Conservation (phyloP, 768 basidiomycete species). For the Boletus subcaerulescens region DNA sequence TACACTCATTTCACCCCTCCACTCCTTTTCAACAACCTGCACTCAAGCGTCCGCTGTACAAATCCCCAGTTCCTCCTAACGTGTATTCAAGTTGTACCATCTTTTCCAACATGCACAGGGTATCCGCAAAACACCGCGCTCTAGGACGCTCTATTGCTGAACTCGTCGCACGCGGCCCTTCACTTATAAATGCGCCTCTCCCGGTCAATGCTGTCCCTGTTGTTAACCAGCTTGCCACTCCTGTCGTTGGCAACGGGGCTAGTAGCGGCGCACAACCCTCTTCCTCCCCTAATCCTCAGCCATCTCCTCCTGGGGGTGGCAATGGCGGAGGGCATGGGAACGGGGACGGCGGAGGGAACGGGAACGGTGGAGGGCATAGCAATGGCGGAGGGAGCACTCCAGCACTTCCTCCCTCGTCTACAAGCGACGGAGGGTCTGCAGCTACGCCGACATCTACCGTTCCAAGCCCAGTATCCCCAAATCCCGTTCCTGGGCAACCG, state of each 20-base stretch:
- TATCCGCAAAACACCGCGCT: conserved; percentile 8
- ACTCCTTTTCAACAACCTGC: conserved; percentile 14
- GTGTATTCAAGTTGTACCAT: conserved; percentile 6
- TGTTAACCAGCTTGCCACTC: conserved; percentile 34
- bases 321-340: not conserved
- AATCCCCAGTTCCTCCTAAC: not conserved
- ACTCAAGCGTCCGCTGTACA: not conserved
- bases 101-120: conserved; percentile 13
- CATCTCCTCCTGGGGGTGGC: not conserved
- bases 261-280: conserved; percentile 1
- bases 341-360: not conserved
- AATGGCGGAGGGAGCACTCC: not conserved
- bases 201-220: conserved; percentile 35
- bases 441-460: not conserved
- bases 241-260: conserved; percentile 30
- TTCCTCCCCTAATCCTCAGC: not conserved
- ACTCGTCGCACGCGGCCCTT: conserved; percentile 38
- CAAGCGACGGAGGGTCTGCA: not conserved
- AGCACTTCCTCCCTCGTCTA: not conserved
- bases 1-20: conserved; percentile 24
- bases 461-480: not conserved
- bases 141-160: conserved; percentile 8
- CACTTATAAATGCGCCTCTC: conserved; percentile 37
- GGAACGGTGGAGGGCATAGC: not conserved
- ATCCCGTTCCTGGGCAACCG: not conserved